A percentile compares a stretch with the other conserved stretches of the same genome.
Evolutionary conservation across 805 yeast species (phyloP).

Genomic region (Wickerhamomyces hampshirensis): DNA sequence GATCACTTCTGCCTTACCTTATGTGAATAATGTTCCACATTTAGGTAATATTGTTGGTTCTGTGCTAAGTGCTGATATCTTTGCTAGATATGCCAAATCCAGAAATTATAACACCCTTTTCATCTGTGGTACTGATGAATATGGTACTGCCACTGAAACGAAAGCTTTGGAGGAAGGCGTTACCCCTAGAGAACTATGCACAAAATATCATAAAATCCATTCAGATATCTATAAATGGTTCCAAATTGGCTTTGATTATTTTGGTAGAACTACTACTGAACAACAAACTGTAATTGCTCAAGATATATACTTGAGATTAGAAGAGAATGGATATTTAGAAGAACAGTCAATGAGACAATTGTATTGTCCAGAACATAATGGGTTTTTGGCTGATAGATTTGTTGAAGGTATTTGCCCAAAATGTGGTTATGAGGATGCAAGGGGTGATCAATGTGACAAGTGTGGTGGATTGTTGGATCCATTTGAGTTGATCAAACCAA

Average conservation of each 20-base stretch:
- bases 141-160: conserved; percentile 99
- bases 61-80: conserved; percentile 91
- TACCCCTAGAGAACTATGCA: conserved; percentile 85
- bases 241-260: conserved; percentile 87
- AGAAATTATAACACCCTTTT: conserved; percentile 84
- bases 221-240: conserved; percentile 94
- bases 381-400: conserved; percentile 91
- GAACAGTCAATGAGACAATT: conserved; percentile 86
- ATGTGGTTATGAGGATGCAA: conserved; percentile 92
- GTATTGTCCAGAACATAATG: conserved; percentile 85
- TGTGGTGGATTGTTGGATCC: conserved; percentile 91
- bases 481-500: conserved; percentile 87
- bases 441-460: conserved; percentile 99
- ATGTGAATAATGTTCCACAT: conserved; percentile 98
- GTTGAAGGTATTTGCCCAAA: conserved; percentile 98
- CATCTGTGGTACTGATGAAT: conserved; percentile 97
- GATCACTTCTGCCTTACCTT: conserved; percentile 95
- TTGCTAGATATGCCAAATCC: conserved; percentile 81
- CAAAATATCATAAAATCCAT: conserved; percentile 84
- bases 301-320: conserved; percentile 74
- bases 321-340: conserved; percentile 76
- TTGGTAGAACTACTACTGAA: conserved; percentile 93
- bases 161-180: conserved; percentile 93
- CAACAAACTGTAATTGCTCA: conserved; percentile 94
- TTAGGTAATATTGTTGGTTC: conserved; percentile 96